A percentile compares a stretch with the other conserved stretches of the same genome.
phyloP scores from a whole-genome alignment of 129 eudicot species.

The Ambrosia trifida region DNA sequence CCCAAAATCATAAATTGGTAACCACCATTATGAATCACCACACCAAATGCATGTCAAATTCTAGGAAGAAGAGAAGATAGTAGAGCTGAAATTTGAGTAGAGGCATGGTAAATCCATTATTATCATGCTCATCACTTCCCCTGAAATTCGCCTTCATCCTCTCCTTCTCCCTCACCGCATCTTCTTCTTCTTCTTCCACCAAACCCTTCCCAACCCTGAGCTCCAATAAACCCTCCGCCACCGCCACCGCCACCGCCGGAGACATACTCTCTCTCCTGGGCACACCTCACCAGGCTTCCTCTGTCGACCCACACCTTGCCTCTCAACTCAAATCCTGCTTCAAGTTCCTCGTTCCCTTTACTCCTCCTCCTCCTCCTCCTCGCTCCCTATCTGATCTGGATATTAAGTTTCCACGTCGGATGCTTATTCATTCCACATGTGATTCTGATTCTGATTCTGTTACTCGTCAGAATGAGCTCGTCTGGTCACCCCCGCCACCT shows the following conservation, averaged over 20 bases:
- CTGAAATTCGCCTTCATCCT: constrained; percentile 52
- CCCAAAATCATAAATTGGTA: too few species aligned
- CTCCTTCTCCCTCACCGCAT: constrained; percentile 61
- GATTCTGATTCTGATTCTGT: not conserved
- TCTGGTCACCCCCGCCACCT: constrained; percentile 77
- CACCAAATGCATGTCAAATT: not conserved
- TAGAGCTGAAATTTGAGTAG: not conserved
- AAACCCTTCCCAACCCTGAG: constrained; percentile 8
- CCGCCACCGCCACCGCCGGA: constrained; percentile 58
- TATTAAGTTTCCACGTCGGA: constrained; percentile 26
- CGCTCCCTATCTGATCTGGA: not conserved
- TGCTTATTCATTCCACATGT: constrained; percentile 29
- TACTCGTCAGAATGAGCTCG: constrained; percentile 43
- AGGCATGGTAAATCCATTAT: constrained; percentile 30
- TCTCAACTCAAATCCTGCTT: constrained; percentile 63
- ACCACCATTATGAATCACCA: not conserved
- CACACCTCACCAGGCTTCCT: constrained; percentile 58
- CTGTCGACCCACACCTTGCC: constrained; percentile 47
- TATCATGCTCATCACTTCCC: constrained; percentile 46
- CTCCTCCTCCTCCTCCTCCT: not conserved
- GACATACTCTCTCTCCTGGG: constrained; percentile 78
- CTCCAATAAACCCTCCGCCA: constrained; percentile 36
- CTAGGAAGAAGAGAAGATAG: not conserved
- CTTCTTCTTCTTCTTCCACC: constrained; percentile 28
- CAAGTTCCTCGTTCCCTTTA: constrained; percentile 80